phyloP scores from a whole-genome alignment of 176 grass and related monocot genomes.

The Chloris gayana region DNA sequence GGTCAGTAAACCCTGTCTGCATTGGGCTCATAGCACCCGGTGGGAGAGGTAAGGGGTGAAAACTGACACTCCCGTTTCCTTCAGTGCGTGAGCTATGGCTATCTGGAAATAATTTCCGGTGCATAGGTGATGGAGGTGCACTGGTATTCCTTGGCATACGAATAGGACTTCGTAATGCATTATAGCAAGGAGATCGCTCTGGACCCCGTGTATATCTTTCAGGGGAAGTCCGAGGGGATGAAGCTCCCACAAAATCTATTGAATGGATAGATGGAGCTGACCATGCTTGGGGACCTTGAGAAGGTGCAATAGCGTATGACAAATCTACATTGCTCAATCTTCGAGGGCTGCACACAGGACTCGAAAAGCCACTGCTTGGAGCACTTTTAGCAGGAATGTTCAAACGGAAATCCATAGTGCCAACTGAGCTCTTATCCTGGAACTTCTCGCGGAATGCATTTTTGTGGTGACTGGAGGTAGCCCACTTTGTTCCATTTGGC shows the following conservation, averaged over 20 bases:
- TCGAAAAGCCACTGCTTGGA: constrained; percentile 75
- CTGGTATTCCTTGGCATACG: constrained; percentile 62
- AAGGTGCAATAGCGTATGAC: constrained; percentile 15
- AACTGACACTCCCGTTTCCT: constrained; percentile 48
- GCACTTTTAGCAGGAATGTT: constrained; percentile 88
- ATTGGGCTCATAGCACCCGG: constrained; percentile 54
- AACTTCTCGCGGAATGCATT: constrained; percentile 52
- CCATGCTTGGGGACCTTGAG: constrained; percentile 54
- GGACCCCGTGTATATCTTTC: constrained; percentile 62
- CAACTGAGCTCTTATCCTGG: constrained; percentile 59
- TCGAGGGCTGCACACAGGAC: constrained; percentile 69
- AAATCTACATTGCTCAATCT: constrained; percentile 71
- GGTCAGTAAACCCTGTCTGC: constrained; percentile 50
- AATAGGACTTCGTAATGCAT: constrained; percentile 53
- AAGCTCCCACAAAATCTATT: constrained; percentile 48
- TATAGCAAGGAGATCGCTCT: constrained; percentile 53
- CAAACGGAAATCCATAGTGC: constrained; percentile 55
- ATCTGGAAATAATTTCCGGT: constrained; percentile 59
- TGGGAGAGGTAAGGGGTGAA: constrained; percentile 83
- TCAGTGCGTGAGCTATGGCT: constrained; percentile 39
- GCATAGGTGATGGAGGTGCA: constrained; percentile 81
- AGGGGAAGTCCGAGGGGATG: constrained; percentile 51
- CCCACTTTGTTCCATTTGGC: constrained; percentile 35
- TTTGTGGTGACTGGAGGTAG: constrained; percentile 41
- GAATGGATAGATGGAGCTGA: constrained; percentile 51